These are phyloP conservation scores for Fusarium fujikuroi DNA, from an alignment of 2,329 filamentous ascomycete genomes.

Conservation along the genomic window DNA sequence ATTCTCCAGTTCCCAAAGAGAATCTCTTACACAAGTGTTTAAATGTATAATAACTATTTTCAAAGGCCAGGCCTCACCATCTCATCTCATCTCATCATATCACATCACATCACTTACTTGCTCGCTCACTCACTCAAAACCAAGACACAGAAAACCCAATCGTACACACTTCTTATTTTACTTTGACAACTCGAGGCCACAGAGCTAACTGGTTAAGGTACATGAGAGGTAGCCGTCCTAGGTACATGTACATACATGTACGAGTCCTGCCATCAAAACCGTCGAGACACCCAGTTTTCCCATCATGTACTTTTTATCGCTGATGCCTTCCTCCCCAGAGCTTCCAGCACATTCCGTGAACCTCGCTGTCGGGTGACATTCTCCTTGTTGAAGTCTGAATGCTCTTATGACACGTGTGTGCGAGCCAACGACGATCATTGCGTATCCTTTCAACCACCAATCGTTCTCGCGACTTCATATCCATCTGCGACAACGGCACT, in stretches of 20 bases:
- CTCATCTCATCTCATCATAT: not conserved
- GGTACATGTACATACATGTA: not conserved
- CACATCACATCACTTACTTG: too few relatives aligned
- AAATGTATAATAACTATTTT: not conserved
- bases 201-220: constrained; percentile 8
- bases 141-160: not conserved
- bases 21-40: not conserved
- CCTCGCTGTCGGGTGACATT: not conserved
- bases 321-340: not conserved
- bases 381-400: constrained; percentile 9
- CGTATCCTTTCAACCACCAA: not conserved
- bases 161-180: constrained; percentile 17
- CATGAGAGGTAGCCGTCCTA: constrained; percentile 6
- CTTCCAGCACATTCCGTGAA: not conserved
- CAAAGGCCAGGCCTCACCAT: not conserved
- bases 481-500: not conserved
- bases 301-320: not conserved
- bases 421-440: not conserved
- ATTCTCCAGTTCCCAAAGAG: not conserved
- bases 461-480: not conserved
- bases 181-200: constrained; percentile 17
- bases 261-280: not conserved
- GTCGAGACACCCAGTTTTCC: constrained; percentile 14
- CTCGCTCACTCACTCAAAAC: not conserved
- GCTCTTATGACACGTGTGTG: not conserved